Percentiles rank a stretch among this genome's conserved stretches.
Conservation (phyloP, 2,329 filamentous ascomycete genomes). For the Colletotrichum magnum region DNA sequence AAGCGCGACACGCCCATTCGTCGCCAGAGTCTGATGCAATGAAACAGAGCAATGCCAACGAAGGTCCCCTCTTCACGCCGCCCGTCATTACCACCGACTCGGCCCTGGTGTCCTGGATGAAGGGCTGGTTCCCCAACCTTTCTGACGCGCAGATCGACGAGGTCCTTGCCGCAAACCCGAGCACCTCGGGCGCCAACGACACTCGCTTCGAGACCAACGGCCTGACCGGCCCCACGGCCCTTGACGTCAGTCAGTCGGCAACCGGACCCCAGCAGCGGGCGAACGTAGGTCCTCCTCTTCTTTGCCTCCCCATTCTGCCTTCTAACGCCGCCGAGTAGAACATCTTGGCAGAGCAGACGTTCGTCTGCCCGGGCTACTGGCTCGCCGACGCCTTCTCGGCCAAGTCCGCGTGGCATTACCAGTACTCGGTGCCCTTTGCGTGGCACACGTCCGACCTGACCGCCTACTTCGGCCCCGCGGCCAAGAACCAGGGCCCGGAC, state of each 20-base stretch:
- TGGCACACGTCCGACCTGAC: slow-evolving; percentile 55
- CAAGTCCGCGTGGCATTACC: slow-evolving; percentile 59
- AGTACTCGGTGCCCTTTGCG: slow-evolving; percentile 60
- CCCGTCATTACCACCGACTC: slow-evolving; percentile 58
- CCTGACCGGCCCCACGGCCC: slow-evolving; percentile 8
- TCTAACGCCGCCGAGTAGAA: slow-evolving; percentile 55
- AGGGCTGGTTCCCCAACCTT: slow-evolving; percentile 43
- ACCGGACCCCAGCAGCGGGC: slow-evolving; percentile 66
- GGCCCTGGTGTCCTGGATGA: slow-evolving; percentile 57
- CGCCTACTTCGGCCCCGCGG: slow-evolving; percentile 52
- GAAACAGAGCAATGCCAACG: slow-evolving; percentile 61
- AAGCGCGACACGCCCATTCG: not conserved
- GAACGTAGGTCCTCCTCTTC: not conserved
- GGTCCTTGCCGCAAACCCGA: slow-evolving; percentile 52
- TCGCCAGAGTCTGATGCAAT: not conserved
- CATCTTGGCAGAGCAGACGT: slow-evolving; percentile 68
- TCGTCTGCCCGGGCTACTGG: slow-evolving; percentile 71
- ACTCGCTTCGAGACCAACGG: slow-evolving; percentile 40
- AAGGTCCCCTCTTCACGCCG: slow-evolving; percentile 61
- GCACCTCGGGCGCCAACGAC: slow-evolving; percentile 41
- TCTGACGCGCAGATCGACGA: slow-evolving; percentile 50
- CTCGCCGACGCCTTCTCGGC: slow-evolving; percentile 60
- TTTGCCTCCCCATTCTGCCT: fast-evolving
- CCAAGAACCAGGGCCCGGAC: slow-evolving; percentile 44
- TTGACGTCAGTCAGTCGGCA: slow-evolving; percentile 61